Evolutionary conservation across 1,284 basidiomycete species (phyloP).

Genomic region (Leucocoprinus gongylophorus): DNA sequence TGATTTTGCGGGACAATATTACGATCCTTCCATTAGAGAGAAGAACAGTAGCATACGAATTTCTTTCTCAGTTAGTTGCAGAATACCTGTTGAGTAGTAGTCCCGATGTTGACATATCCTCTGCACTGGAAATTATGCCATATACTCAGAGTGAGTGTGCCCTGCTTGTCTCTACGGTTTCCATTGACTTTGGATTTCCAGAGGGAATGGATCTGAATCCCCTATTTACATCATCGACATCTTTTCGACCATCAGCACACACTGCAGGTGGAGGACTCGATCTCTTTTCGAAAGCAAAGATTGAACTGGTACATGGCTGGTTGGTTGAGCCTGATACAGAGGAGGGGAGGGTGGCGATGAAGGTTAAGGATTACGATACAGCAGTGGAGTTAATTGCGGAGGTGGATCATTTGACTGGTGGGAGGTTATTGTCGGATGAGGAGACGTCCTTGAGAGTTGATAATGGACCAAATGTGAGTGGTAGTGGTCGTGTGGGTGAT

Average conservation of each 20-base stretch:
- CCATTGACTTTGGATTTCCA: conserved; percentile 21
- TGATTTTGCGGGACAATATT: conserved; percentile 74
- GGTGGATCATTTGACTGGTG: conserved; percentile 65
- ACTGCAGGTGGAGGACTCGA: conserved; percentile 55
- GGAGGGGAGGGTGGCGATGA: conserved; percentile 50
- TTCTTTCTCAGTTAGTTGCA: conserved; percentile 74
- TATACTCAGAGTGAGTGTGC: conserved; percentile 62
- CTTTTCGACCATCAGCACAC: conserved; percentile 57
- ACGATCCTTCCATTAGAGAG: conserved; percentile 58
- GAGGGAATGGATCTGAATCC: conserved; percentile 87
- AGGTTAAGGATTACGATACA: conserved; percentile 58
- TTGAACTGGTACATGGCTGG: conserved; percentile 87
- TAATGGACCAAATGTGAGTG: conserved; percentile 7
- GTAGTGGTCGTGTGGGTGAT: conserved; percentile 6
- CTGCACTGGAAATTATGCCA: conserved; percentile 78
- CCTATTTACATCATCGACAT: conserved; percentile 58
- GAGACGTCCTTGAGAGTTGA: conserved; percentile 8
- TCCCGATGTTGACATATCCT: conserved; percentile 61
- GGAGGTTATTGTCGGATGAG: conserved; percentile 45
- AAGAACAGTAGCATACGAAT: conserved; percentile 73
- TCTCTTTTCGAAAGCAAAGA: conserved; percentile 77
- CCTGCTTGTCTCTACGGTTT: background rate
- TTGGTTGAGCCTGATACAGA: conserved; percentile 70
- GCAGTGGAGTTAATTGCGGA: conserved; percentile 70
- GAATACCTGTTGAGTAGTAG: conserved; percentile 68